Evolutionary conservation across 345 rosid species (phyloP).

Genomic region (Turnera subulata): DNA sequence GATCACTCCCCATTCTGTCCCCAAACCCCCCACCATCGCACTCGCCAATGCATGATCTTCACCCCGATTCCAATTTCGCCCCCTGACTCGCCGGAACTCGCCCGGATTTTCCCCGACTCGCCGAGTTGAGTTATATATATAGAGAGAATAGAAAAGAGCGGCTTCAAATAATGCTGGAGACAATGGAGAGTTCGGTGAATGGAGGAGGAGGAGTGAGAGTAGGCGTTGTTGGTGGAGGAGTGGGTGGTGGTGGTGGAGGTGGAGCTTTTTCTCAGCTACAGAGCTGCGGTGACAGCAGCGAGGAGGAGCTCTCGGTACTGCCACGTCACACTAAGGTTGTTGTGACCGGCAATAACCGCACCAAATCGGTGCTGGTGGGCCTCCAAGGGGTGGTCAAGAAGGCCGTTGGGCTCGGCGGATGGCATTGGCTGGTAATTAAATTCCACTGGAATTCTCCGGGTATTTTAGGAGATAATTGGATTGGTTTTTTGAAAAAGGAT

Average conservation of each 20-base stretch:
- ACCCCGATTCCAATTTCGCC: constrained; percentile 11
- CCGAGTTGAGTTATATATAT: background rate
- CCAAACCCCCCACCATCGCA: constrained; percentile 18
- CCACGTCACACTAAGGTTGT: constrained; percentile 97
- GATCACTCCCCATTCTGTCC: constrained; percentile 18
- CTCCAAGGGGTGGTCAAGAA: constrained; percentile 93
- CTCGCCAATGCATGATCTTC: constrained; percentile 65
- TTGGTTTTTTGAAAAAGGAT: too few relatives aligned
- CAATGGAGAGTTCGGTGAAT: constrained; percentile 60
- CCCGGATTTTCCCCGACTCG: background rate
- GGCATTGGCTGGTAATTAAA: constrained; percentile 93
- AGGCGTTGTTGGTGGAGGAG: too few relatives aligned
- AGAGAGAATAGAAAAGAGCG: background rate
- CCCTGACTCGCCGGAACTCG: constrained; percentile 6
- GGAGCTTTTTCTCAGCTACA: constrained; percentile 57
- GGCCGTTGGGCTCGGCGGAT: constrained; percentile 95
- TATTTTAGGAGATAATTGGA: too few relatives aligned
- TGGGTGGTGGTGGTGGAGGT: constrained; percentile 13
- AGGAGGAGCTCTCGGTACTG: constrained; percentile 84
- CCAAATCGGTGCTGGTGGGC: constrained; percentile 96
- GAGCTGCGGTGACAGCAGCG: constrained; percentile 79
- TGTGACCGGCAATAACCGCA: constrained; percentile 92
- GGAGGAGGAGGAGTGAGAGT: constrained; percentile 45
- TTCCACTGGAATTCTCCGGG: background rate
- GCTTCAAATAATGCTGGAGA: constrained; percentile 49